Evolutionary conservation across 2,329 filamentous ascomycete genomes (phyloP).

Genomic region (Coniochaeta sp.): DNA sequence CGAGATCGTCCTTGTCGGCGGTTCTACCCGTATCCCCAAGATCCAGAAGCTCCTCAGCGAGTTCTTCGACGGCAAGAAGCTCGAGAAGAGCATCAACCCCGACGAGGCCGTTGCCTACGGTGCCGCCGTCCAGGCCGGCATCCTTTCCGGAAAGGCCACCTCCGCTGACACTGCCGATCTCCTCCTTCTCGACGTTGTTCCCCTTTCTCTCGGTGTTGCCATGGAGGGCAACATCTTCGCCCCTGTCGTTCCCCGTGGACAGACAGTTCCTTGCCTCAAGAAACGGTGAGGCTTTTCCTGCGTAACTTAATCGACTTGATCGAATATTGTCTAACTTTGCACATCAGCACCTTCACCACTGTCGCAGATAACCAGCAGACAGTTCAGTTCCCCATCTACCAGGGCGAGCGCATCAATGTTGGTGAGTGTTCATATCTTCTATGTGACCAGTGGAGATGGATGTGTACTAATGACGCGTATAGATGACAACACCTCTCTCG

Average conservation of each 20-base stretch:
- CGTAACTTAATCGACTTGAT: too few relatives aligned
- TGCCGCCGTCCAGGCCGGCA: conserved; percentile 97
- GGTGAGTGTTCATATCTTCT: too few relatives aligned
- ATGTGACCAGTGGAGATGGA: too few relatives aligned
- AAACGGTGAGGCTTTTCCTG: conserved; percentile 57
- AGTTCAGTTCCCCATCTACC: conserved; percentile 87
- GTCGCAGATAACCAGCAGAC: conserved; percentile 71
- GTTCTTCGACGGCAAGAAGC: conserved; percentile 99
- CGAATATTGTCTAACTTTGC: too few relatives aligned
- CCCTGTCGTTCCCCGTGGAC: conserved; percentile 76
- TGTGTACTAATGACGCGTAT: too few relatives aligned
- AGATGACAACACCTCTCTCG: conserved; percentile 96
- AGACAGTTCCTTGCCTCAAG: conserved; percentile 73
- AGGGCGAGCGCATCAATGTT: conserved; percentile 97
- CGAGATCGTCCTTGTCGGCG: conserved; percentile 98
- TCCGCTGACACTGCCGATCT: conserved; percentile 92
- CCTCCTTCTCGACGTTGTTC: conserved; percentile 90
- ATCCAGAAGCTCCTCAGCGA: conserved; percentile 99
- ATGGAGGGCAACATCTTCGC: conserved; percentile 99
- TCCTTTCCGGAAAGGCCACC: conserved; percentile 95
- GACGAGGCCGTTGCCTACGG: conserved; percentile 99
- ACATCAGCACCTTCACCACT: conserved; percentile 68
- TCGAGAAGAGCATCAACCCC: conserved; percentile 99
- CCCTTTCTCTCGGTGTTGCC: conserved; percentile 94
- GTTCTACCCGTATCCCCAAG: conserved; percentile 95